Evolutionary conservation across 2,329 filamentous ascomycete species (phyloP), one percentile per base, ranked within the genome.

Genomic region (Aspergillus costaricaensis): DNA sequence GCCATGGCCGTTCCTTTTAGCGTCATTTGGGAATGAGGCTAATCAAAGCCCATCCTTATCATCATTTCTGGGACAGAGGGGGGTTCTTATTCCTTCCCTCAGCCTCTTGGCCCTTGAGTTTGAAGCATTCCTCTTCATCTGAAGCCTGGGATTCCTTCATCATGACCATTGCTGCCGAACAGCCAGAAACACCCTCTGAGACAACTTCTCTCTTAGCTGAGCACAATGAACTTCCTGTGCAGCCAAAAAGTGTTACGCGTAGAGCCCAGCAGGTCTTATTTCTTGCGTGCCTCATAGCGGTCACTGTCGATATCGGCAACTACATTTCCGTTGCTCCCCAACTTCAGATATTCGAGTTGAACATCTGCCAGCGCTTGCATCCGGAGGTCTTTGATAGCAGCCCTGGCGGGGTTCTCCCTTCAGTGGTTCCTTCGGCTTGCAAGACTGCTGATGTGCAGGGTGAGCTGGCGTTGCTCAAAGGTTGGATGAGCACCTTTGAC

Each of bases 281-380:
- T 12, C 21, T 61, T 41, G 39, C 62, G 19, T 58, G 54, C 36
- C 19, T 54, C 8, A 38, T 53, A 6, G 60, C 62, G 8, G 36
- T 61, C 48, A 51, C 60, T 25, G 17, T 62, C 7, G 60, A 64
- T 17, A 58, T 64, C 41, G 62, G 60, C 6, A 47, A 14, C 27
- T 60, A 44, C 38, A 58, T 64, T 9, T 54, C 60, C 17, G 21
- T 62, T 19, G 60, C 62, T n/a, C 62, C 62, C 5, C 62, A 62
- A 48, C 58, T 57, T 10, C 57, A 60, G 47, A 55, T 62, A 8
- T 54, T 57, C 32, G 62, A 64, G 57, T 48, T 41, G n/a, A 58
- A 62, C 32, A 59, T 64, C 55, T 64, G 60, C n/a, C 60, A 53
- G 17, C 51, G 38, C 21, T 36, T 64, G 30, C 57, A 64, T 39